Evolutionary conservation across 2,329 filamentous ascomycete genomes (phyloP).

Genomic region (Cercospora zeina): DNA sequence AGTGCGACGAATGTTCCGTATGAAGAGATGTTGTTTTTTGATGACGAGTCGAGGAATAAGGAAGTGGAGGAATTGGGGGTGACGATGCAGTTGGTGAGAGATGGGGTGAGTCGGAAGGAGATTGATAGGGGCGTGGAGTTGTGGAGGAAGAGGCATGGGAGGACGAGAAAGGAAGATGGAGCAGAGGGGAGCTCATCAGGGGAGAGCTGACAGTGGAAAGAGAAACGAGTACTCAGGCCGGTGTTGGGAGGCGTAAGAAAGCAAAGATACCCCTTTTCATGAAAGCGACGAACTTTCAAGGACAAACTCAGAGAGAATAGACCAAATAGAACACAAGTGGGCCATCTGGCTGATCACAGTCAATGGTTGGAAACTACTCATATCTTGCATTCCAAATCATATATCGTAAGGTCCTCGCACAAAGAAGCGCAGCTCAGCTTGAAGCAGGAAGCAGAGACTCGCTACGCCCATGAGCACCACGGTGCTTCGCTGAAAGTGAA

Average conservation of each 20-base stretch:
- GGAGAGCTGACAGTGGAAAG: neutral
- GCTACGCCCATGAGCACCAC: neutral
- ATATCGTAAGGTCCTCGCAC: neutral
- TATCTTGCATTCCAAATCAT: neutral
- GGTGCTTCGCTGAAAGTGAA: neutral
- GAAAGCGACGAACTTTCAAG: neutral
- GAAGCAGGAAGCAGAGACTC: neutral
- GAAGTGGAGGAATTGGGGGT: conserved; percentile 81
- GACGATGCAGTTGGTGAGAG: conserved; percentile 76
- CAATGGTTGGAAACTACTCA: neutral
- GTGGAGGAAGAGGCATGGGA: conserved; percentile 74
- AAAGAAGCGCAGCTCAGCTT: neutral
- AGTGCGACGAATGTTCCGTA: conserved; percentile 69
- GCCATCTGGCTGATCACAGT: neutral
- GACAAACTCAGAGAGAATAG: neutral
- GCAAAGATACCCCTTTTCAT: neutral
- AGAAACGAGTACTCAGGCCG: neutral
- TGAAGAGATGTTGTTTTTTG: conserved; percentile 92
- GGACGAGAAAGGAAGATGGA: conserved; percentile 32
- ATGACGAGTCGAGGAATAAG: conserved; percentile 82
- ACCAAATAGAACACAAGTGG: neutral
- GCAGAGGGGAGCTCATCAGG: neutral
- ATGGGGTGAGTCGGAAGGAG: conserved; percentile 75
- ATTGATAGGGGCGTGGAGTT: conserved; percentile 75
- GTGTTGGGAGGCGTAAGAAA: neutral